Base-by-base conservation (phyloP, 2,329 filamentous ascomycete species). In the Aspergillus sp. region DNA sequence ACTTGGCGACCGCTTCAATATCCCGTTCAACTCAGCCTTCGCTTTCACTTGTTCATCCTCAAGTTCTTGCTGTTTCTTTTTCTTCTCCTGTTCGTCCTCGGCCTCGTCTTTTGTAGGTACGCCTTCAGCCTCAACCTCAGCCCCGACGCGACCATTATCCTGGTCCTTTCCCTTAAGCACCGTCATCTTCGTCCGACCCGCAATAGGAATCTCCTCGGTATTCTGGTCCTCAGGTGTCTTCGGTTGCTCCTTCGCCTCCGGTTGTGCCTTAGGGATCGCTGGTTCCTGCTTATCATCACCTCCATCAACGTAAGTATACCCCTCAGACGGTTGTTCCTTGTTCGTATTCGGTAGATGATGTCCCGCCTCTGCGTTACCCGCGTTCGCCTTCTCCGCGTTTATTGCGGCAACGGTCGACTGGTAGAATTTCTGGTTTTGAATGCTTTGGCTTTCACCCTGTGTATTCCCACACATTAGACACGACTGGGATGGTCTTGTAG, bases 1-100 rank as follows among this genome's bases (percentile, higher is more conserved):
- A 96, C 91, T 88, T 15, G 93, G 92, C 3, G 90, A 87, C 70
- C 87, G 89, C 78, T 93, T 95, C 63, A 98, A 75, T 49, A 98
- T 96, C 7, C 76, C 74, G 68, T 91, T 89, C 62, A 98, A 76
- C 73, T 91, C 90, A 17, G 78, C 76, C 71, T 92, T 87, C 2
- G 89, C 85, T 39, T 72, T 68, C 23, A 57, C 43, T 39, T 70
- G 64, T n/a, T 68, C 66, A 39, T 69, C 59, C 54, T 88, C 83
- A 61, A 87, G 83, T 12, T 82, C 82, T 71, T 86, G 81, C 27
- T 76, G 67, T 21, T 48, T 19, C 19, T 69, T 62, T 25, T 67
- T 52, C 31, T 57, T 52, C 33, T 57, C 81, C 53, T 87, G 83
- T 61, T 87, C 82, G 12, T 82, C 82, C 71, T 35, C 31, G 37